Evolutionary conservation across 371 early-diverging fungal genomes (phyloP).

Genomic region (Lichtheimia hyalospora): DNA sequence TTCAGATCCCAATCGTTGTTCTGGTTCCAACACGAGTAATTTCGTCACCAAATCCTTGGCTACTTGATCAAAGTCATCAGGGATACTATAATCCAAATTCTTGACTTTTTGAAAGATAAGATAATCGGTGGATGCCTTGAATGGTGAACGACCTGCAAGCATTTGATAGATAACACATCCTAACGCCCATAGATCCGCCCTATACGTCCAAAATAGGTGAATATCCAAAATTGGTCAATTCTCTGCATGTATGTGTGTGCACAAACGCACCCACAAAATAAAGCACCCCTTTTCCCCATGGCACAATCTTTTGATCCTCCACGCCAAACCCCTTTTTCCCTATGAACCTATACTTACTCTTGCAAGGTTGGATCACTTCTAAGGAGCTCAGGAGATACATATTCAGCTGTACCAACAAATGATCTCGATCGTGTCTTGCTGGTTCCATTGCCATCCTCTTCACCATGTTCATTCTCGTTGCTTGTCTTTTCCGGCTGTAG

Average conservation of each 20-base stretch:
- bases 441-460: neutral
- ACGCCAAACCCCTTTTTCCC: neutral
- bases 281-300: neutral
- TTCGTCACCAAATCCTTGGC: slow-evolving; percentile 74
- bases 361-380: slow-evolving; percentile 77
- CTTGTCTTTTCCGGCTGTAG: slow-evolving; percentile 31
- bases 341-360: slow-evolving; percentile 36
- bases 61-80: slow-evolving; percentile 64
- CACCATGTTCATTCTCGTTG: slow-evolving; percentile 2
- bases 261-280: too few species aligned
- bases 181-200: slow-evolving; percentile 97
- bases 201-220: slow-evolving; percentile 13
- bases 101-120: slow-evolving; percentile 95
- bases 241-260: too few species aligned
- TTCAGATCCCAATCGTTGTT: slow-evolving; percentile 67
- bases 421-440: slow-evolving; percentile 61
- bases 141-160: slow-evolving; percentile 91
- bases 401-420: slow-evolving; percentile 97
- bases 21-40: slow-evolving; percentile 79
- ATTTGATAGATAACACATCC: slow-evolving; percentile 98
- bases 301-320: neutral
- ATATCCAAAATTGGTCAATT: too few species aligned
- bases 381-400: slow-evolving; percentile 96
- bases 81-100: slow-evolving; percentile 82
- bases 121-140: slow-evolving; percentile 94